Evolutionary conservation across 768 basidiomycete genomes (phyloP).

Genomic region (Tulasnella sp.): DNA sequence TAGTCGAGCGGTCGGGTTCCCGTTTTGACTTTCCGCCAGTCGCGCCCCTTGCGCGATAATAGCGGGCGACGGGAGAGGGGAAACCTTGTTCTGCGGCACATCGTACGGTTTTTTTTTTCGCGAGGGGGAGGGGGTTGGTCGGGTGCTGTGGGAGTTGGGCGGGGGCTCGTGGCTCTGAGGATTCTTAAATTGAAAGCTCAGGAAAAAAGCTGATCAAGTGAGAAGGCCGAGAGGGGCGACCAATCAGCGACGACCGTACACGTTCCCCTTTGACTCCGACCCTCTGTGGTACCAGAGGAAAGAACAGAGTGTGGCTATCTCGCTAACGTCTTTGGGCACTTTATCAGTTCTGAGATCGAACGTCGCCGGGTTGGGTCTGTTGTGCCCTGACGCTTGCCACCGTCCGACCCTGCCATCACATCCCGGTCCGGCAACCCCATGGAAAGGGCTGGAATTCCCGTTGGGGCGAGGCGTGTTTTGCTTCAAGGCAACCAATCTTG

Average conservation of each 20-base stretch:
- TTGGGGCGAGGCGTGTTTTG: constrained; percentile 14
- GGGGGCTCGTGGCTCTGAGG: neutral
- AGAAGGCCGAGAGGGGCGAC: constrained; percentile 10
- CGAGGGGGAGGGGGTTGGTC: neutral
- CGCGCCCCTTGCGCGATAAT: neutral
- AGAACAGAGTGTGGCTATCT: constrained; percentile 15
- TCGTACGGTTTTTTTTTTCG: constrained; percentile 22
- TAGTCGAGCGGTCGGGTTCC: neutral
- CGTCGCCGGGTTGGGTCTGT: constrained; percentile 19
- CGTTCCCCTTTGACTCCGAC: constrained; percentile 25
- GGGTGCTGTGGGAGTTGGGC: constrained; percentile 19
- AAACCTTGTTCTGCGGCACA: constrained; percentile 11
- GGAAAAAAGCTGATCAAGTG: constrained; percentile 24
- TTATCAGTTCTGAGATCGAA: constrained; percentile 22
- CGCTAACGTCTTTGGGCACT: constrained; percentile 10
- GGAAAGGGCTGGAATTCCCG: constrained; percentile 5
- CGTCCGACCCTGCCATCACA: neutral
- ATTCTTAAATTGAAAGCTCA: constrained; percentile 21
- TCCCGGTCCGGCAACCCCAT: constrained; percentile 8
- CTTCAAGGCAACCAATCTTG: neutral
- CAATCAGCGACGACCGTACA: constrained; percentile 7
- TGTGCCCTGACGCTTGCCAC: constrained; percentile 21
- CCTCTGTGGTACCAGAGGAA: neutral
- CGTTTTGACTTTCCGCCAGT: neutral
- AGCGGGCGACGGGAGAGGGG: neutral